Evolutionary conservation across 1,284 basidiomycete species (phyloP).

Genomic region (Puccinia hordei): DNA sequence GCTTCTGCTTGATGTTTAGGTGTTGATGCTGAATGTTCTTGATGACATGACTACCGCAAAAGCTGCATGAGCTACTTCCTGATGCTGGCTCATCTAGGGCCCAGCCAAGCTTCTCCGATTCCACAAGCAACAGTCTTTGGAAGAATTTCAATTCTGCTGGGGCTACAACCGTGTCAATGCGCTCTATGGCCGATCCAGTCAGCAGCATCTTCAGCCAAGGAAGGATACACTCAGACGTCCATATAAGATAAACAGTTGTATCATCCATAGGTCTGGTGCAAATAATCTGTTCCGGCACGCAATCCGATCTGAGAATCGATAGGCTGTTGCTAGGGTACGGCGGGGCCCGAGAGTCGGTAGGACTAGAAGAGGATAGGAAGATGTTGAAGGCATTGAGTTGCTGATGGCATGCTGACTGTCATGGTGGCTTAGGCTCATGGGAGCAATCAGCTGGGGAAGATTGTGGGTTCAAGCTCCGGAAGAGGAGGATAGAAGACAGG

Average conservation of each 20-base stretch:
- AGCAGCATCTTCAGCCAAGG: neutral
- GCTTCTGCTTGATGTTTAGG: too few species aligned
- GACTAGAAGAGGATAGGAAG: neutral
- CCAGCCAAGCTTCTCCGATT: neutral
- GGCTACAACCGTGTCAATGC: slow-evolving; percentile 3
- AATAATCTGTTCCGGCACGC: slow-evolving; percentile 8
- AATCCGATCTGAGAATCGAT: slow-evolving; percentile 9
- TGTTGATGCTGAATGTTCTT: too few species aligned
- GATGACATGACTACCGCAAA: too few species aligned
- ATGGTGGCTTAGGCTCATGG: neutral
- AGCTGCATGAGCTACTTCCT: too few species aligned
- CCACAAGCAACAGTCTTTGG: neutral
- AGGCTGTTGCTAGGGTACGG: slow-evolving; percentile 19
- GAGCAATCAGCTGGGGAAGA: neutral
- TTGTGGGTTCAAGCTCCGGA: slow-evolving; percentile 21
- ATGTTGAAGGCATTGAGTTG: neutral
- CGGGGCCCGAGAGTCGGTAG: neutral
- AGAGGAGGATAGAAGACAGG: slow-evolving; percentile 16
- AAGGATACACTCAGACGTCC: slow-evolving; percentile 7
- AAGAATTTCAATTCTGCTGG: neutral
- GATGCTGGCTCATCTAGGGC: too few species aligned
- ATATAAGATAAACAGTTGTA: neutral
- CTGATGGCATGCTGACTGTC: neutral
- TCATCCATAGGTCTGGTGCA: neutral
- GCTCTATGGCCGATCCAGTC: neutral